phyloP scores from a whole-genome alignment of 345 rosid genomes.

The Linum lewisii region DNA sequence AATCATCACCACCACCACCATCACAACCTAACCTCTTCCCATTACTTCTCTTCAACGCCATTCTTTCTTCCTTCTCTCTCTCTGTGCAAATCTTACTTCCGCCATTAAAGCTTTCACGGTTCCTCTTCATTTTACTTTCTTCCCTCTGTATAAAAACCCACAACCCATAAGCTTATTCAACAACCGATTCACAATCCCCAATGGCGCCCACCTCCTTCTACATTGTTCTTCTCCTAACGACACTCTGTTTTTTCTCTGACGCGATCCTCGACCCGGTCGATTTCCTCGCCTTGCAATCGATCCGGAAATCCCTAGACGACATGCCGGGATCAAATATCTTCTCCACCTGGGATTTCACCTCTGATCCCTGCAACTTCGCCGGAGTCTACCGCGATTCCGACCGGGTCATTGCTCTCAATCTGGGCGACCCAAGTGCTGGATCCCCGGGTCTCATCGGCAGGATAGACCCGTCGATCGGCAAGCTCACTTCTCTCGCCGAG shows the following conservation, averaged over 20 bases:
- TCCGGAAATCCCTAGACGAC: constrained; percentile 59
- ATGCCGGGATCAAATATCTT: constrained; percentile 78
- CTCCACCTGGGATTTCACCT: constrained; percentile 85
- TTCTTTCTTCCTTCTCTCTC: background rate
- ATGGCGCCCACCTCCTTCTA: background rate
- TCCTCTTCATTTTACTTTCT: background rate
- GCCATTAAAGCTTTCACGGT: background rate
- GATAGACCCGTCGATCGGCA: constrained; percentile 69
- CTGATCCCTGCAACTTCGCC: constrained; percentile 85
- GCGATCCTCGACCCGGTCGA: constrained; percentile 69
- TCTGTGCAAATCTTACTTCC: background rate
- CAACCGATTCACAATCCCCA: background rate
- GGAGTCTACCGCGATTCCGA: constrained; percentile 77
- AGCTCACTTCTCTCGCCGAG: constrained; percentile 63
- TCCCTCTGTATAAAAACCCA: background rate
- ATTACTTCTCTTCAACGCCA: background rate
- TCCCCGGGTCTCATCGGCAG: constrained; percentile 76
- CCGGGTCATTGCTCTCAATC: constrained; percentile 55
- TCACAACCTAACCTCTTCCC: no score
- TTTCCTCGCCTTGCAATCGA: constrained; percentile 80
- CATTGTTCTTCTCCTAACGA: background rate
- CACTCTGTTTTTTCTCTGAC: background rate
- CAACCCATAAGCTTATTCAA: background rate
- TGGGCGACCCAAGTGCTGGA: constrained; percentile 78
- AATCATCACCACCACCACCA: no score